A percentile compares a stretch with the other conserved stretches of the same genome.
phyloP scores from a whole-genome alignment of 2,329 filamentous ascomycete species.

The Penicillium sp. region DNA sequence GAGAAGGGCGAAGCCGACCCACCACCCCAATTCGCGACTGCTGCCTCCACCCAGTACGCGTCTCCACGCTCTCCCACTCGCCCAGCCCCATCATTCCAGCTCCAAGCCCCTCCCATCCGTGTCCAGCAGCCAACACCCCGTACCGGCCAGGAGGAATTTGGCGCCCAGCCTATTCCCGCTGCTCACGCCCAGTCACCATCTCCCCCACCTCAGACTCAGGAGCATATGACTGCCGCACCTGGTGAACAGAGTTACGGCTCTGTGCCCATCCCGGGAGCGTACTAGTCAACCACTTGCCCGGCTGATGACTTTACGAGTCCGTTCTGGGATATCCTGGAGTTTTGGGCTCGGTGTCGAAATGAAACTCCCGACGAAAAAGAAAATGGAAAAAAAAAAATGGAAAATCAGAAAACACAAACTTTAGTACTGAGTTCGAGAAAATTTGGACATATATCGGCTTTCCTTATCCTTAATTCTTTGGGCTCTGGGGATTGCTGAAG shows the following conservation, averaged over 20 bases:
- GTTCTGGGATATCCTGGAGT: background rate
- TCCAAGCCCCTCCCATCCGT: constrained; percentile 80
- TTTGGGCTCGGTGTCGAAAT: background rate
- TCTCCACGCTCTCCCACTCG: constrained; percentile 65
- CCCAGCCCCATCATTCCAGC: constrained; percentile 68
- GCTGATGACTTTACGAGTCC: background rate
- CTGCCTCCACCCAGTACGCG: constrained; percentile 49
- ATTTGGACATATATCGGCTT: constrained; percentile 11
- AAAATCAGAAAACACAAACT: background rate
- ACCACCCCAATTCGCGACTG: background rate
- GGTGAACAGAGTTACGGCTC: constrained; percentile 82
- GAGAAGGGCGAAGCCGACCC: constrained; percentile 53
- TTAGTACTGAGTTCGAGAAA: constrained; percentile 2
- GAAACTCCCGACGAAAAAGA: background rate
- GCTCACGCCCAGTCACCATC: constrained; percentile 25
- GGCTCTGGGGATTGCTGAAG: constrained; percentile 12
- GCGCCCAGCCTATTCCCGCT: constrained; percentile 34
- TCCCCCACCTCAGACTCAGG: constrained; percentile 33
- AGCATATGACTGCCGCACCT: constrained; percentile 69
- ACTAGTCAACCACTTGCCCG: constrained; percentile 47
- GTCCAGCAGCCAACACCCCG: constrained; percentile 77
- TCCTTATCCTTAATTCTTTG: constrained; percentile 11
- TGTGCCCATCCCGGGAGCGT: constrained; percentile 87
- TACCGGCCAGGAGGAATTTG: constrained; percentile 63
- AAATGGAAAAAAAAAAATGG: background rate